phyloP scores from a whole-genome alignment of 495 filamentous ascomycete species.

The Hypoxylon intermedium region DNA sequence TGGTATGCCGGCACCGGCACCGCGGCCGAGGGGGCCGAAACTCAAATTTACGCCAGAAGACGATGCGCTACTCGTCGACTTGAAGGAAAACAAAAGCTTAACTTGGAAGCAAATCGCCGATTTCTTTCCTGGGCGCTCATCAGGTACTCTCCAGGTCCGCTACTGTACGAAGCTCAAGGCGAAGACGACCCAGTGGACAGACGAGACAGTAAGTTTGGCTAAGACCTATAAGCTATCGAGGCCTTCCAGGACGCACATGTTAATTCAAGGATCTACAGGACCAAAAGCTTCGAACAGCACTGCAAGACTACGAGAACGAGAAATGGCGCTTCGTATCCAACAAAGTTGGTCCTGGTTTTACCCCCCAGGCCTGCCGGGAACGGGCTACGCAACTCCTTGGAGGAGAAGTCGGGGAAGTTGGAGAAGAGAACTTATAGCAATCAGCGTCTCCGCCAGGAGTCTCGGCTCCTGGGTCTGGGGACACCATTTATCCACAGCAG shows the following conservation, averaged over 20 bases:
- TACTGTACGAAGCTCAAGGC: conserved; percentile 95
- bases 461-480: conserved; percentile 60
- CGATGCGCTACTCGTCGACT: conserved; percentile 79
- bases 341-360: conserved; percentile 86
- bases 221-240: conserved; percentile 6
- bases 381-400: conserved; percentile 67
- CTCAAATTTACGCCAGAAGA: conserved; percentile 90
- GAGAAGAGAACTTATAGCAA: conserved; percentile 59
- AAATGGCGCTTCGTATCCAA: conserved; percentile 86
- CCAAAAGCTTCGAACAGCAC: conserved; percentile 75
- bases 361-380: conserved; percentile 82
- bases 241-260: conserved; percentile 11
- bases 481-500: conserved; percentile 54
- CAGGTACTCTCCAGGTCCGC: conserved; percentile 86
- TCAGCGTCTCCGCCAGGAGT: conserved; percentile 60
- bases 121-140: conserved; percentile 88
- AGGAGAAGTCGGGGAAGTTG: conserved; percentile 41
- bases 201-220: conserved; percentile 75
- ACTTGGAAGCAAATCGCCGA: conserved; percentile 97
- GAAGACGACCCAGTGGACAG: conserved; percentile 90
- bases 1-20: conserved; percentile 82
- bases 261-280: conserved; percentile 61
- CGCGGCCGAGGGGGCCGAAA: conserved; percentile 79
- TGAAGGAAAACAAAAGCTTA: conserved; percentile 91
- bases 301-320: conserved; percentile 88